Evolutionary conservation across 140 eudicot species (phyloP).

Genomic region (Stevia rebaudiana): DNA sequence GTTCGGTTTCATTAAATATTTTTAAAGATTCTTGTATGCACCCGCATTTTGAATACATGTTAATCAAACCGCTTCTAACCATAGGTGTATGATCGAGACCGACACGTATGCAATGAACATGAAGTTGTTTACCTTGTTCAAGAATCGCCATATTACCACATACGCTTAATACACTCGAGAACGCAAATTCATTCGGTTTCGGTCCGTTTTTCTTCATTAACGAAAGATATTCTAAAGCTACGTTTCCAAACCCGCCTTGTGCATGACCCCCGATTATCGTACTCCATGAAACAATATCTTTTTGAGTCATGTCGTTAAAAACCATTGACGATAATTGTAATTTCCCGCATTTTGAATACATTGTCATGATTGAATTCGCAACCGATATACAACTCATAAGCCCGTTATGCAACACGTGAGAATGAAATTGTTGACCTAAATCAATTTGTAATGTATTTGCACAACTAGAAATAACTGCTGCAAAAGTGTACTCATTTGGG

Average conservation of each 20-base stretch:
- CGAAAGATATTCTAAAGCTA: slow-evolving; percentile 56
- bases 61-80: slow-evolving; percentile 70
- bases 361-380: slow-evolving; percentile 69
- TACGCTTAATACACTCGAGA: slow-evolving; percentile 70
- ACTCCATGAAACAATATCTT: slow-evolving; percentile 89
- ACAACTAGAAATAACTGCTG: slow-evolving; percentile 69
- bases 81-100: slow-evolving; percentile 64
- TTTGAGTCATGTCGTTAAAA: slow-evolving; percentile 49
- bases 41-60: slow-evolving; percentile 91
- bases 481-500: slow-evolving; percentile 81
- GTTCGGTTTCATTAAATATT: slow-evolving; percentile 35
- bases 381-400: slow-evolving; percentile 50
- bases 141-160: slow-evolving; percentile 72
- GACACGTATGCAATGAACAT: slow-evolving; percentile 53
- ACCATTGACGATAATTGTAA: slow-evolving; percentile 35
- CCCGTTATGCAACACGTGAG: slow-evolving; percentile 45
- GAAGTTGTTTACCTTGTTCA: slow-evolving; percentile 84
- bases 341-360: slow-evolving; percentile 75
- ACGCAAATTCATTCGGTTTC: slow-evolving; percentile 77
- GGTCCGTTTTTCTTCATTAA: slow-evolving; percentile 77
- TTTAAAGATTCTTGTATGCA: slow-evolving; percentile 59
- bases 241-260: slow-evolving; percentile 69
- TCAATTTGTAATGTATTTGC: slow-evolving; percentile 38
- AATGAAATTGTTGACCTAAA: slow-evolving; percentile 72
- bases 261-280: slow-evolving; percentile 71